Evolutionary conservation across 78 protist species (phyloP).

Genomic region (Cavenderia fasciculata): DNA sequence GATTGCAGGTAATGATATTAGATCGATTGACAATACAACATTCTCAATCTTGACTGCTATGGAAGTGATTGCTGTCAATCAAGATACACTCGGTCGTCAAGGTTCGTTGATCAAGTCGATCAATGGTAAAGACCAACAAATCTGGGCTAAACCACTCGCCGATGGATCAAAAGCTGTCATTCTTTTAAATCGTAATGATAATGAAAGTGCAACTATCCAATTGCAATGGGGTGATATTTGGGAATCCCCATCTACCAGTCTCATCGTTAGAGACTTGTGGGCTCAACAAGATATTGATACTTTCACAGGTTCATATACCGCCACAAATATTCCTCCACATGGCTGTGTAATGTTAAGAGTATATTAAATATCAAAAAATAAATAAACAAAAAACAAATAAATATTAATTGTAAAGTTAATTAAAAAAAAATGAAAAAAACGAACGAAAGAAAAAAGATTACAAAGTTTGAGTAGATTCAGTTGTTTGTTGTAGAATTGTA

Average conservation of each 20-base stretch:
- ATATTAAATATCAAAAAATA: no score
- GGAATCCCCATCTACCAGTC: neutral
- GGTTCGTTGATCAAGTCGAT: conserved; percentile 30
- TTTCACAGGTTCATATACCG: neutral
- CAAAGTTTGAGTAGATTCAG: no score
- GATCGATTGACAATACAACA: conserved; percentile 27
- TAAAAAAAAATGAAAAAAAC: no score
- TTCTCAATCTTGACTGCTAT: conserved; percentile 18
- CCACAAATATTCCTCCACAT: conserved; percentile 32
- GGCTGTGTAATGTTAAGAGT: neutral
- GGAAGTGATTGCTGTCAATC: conserved; percentile 84
- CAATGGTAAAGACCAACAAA: conserved; percentile 34
- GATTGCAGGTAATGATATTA: conserved; percentile 83
- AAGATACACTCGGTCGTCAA: conserved; percentile 71
- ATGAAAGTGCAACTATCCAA: neutral
- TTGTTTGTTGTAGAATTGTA: no score
- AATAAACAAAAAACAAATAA: no score
- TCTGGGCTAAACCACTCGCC: conserved; percentile 68
- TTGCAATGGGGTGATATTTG: conserved; percentile 24
- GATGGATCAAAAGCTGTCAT: conserved; percentile 65
- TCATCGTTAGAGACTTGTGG: conserved; percentile 65
- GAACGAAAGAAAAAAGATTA: no score
- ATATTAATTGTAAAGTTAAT: no score
- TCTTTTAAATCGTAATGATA: conserved; percentile 38
- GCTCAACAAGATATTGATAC: conserved; percentile 23